Evolutionary conservation across 805 yeast species (phyloP), one percentile per base, ranked within the genome.

Genomic region (Blastobotrys attinorum): DNA sequence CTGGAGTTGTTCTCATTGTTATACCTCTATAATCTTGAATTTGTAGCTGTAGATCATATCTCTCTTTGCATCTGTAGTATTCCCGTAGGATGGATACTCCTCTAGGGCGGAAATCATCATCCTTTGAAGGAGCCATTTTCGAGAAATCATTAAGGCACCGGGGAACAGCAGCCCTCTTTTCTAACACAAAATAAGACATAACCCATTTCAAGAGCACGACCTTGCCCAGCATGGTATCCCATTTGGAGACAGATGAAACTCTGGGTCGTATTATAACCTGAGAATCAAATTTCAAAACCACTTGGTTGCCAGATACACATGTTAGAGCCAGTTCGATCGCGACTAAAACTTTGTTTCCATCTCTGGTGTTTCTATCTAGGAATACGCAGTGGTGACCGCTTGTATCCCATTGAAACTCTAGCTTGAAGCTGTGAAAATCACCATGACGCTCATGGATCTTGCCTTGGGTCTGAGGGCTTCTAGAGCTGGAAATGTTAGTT

Each of bases 51-150:
- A 8, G 15, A 11, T 35, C 25, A 31, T 10, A 7, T n/a, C 44
- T 13, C 15, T 40, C 40, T 33, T 44, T 25, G 33, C 20, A 11
- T 13, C 32, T 8, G 31, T 32, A 39, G 22, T 18, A 42, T 37
- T 43, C 46, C 16, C 48, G 39, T 20, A 48, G 10, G 8, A 46
- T 15, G 6, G 49, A 46, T n/a, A 46, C 42, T 17, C 49, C 49
- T 16, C 49, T 18, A n/a, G 44, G 44, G 5, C 16, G 20, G 44
- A 43, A 39, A 8, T n/a, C 23, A n/a, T 29, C 17, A 13, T 34
- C 17, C 8, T 27, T 15, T 11, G 21, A 15, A 8, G 47, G 27
- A 22, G 42, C 44, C 21, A 35, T 16, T 3, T 27, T 16, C 25
- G 37, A 35, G 36, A 43, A 43, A 22, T 46, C 49, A 7, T 22